These are phyloP conservation scores for Atalantia buxifolia DNA, from an alignment of 345 rosid genomes.

Conservation along the genomic window DNA sequence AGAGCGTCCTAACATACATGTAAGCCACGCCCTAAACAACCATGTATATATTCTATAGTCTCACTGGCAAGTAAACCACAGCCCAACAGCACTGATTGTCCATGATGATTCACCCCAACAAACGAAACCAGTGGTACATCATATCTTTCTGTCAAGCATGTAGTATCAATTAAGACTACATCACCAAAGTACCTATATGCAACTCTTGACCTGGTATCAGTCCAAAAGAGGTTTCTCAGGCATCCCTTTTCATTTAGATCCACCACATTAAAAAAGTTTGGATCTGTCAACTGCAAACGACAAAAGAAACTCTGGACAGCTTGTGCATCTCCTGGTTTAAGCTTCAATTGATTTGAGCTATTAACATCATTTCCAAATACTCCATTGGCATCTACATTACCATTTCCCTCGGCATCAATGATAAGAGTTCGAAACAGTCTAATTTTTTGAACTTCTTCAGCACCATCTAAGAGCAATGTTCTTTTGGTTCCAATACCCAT, in stretches of 20 bases:
- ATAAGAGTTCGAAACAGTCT: slow-evolving; percentile 39
- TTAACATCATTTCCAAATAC: slow-evolving; percentile 10
- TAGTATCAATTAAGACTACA: slow-evolving; percentile 43
- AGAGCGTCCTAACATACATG: slow-evolving; percentile 50
- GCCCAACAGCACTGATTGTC: slow-evolving; percentile 45
- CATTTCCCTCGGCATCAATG: slow-evolving; percentile 32
- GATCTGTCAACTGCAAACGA: slow-evolving; percentile 42
- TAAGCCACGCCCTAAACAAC: slow-evolving; percentile 62
- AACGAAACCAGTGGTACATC: slow-evolving; percentile 45
- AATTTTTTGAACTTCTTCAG: slow-evolving; percentile 33
- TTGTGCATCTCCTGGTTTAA: slow-evolving; percentile 48
- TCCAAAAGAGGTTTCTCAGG: slow-evolving; percentile 5
- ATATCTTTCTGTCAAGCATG: slow-evolving; percentile 36
- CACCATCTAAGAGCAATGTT: slow-evolving; percentile 32
- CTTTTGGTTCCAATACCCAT: slow-evolving; percentile 44
- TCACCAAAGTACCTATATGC: slow-evolving; percentile 19
- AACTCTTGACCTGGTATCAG: background rate
- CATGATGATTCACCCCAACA: slow-evolving; percentile 55
- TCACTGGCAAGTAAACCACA: slow-evolving; percentile 49
- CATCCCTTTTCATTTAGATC: slow-evolving; percentile 26
- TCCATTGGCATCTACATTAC: slow-evolving; percentile 21
- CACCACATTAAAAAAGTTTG: slow-evolving; percentile 54
- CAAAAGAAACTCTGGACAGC: slow-evolving; percentile 44
- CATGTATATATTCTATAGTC: slow-evolving; percentile 42
- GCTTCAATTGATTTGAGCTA: slow-evolving; percentile 34